Percentiles rank a stretch among this genome's conserved stretches.
Conservation (phyloP, 345 rosid species). For the Linum tenue region DNA sequence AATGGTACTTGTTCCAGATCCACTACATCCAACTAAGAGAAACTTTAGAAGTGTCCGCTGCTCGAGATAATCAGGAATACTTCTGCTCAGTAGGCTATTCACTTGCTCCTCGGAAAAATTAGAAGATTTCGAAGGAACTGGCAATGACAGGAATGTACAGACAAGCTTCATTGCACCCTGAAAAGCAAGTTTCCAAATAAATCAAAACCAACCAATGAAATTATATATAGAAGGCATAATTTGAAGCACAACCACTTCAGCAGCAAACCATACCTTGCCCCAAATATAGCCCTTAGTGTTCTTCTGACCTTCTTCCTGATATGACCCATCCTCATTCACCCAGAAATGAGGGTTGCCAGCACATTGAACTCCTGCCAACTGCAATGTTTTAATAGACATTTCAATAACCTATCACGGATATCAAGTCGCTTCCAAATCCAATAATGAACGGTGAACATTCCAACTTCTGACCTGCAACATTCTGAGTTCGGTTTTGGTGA, state of each 20-base stretch:
- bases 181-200: slow-evolving; percentile 17
- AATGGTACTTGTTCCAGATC: slow-evolving; percentile 95
- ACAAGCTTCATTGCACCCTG: slow-evolving; percentile 92
- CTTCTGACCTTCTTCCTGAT: slow-evolving; percentile 99
- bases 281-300: slow-evolving; percentile 95
- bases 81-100: slow-evolving; percentile 45
- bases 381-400: slow-evolving; percentile 26
- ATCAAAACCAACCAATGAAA: slow-evolving; percentile 12
- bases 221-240: not conserved
- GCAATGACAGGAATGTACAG: slow-evolving; percentile 84
- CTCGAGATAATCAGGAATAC: slow-evolving; percentile 67
- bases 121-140: slow-evolving; percentile 78
- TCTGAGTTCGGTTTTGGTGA: slow-evolving; percentile 83
- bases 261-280: slow-evolving; percentile 66
- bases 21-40: slow-evolving; percentile 74
- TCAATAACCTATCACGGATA: slow-evolving; percentile 9
- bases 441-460: not conserved
- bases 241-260: not conserved
- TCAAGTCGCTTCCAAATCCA: not conserved
- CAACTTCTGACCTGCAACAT: slow-evolving; percentile 77
- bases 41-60: slow-evolving; percentile 63
- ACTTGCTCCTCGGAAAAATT: slow-evolving; percentile 48
- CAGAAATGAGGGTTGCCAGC: slow-evolving; percentile 99
- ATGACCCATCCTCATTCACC: slow-evolving; percentile 99
- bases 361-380: slow-evolving; percentile 99